Percentiles rank a stretch among this genome's conserved stretches.
Conservation (phyloP, 768 basidiomycete species). For the Boletus pseudopeckii region DNA sequence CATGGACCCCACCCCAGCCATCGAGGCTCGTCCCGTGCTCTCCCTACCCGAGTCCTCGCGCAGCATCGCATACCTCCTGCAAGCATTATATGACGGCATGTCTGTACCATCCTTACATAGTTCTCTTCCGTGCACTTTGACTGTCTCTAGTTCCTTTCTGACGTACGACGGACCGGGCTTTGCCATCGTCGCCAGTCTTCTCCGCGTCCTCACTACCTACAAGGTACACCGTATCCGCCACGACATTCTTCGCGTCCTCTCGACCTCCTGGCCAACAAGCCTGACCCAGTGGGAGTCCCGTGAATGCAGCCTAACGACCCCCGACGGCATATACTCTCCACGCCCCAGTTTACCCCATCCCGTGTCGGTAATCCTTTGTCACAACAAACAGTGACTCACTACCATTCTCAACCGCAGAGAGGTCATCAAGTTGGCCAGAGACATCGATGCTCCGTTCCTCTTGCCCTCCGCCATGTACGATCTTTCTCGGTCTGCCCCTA, state of each 20-base stretch:
- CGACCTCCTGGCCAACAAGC: conserved; percentile 56
- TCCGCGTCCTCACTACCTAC: conserved; percentile 65
- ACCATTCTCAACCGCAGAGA: conserved; percentile 37
- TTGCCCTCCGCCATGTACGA: conserved; percentile 80
- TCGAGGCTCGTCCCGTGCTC: conserved; percentile 60
- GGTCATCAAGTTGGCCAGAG: conserved; percentile 64
- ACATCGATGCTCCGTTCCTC: conserved; percentile 51
- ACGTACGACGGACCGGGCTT: conserved; percentile 51
- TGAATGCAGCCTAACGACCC: conserved; percentile 53
- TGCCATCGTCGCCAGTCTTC: conserved; percentile 48
- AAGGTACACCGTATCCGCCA: conserved; percentile 53
- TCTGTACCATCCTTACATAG: conserved; percentile 32
- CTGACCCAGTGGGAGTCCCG: conserved; percentile 64
- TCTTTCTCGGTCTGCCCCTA: conserved; percentile 65
- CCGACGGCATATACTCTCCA: conserved; percentile 54
- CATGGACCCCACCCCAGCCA: conserved; percentile 18
- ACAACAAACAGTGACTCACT: conserved; percentile 3
- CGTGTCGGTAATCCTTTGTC: conserved; percentile 44
- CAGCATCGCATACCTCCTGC: conserved; percentile 57
- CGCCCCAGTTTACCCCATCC: conserved; percentile 59
- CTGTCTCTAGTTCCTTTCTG: conserved; percentile 40
- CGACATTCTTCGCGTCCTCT: conserved; percentile 53
- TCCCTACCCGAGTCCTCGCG: conserved; percentile 51
- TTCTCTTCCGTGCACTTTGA: conserved; percentile 11
- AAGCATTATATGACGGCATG: conserved; percentile 71